Conservation (phyloP, 129 eudicot species). For the Artemisia argyi region DNA sequence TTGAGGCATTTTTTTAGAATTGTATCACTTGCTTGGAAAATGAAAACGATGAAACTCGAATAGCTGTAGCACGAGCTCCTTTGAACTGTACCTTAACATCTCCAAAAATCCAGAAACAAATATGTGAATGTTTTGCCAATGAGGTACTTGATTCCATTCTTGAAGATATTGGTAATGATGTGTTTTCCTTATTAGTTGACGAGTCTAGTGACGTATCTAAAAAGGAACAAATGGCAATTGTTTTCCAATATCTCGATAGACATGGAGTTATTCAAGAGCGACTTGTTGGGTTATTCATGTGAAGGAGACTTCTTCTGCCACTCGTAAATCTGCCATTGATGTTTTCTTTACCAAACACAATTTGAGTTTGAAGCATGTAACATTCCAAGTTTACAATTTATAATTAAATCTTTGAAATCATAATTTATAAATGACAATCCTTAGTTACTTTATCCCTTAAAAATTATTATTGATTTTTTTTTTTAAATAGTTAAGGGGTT, state of each 20-base stretch:
- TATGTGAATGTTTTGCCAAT: background rate
- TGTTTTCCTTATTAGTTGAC: background rate
- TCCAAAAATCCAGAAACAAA: background rate
- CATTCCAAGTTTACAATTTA: too few relatives aligned
- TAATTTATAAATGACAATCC: too few relatives aligned
- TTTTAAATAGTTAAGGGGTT: too few relatives aligned
- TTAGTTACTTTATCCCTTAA: too few relatives aligned
- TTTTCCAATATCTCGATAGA: background rate
- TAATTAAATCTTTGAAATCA: too few relatives aligned
- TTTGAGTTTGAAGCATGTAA: too few relatives aligned
- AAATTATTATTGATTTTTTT: too few relatives aligned
- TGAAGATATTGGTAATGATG: constrained; percentile 1
- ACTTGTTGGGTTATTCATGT: background rate
- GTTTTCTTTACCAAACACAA: too few relatives aligned
- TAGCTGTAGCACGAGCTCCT: background rate
- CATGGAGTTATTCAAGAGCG: background rate
- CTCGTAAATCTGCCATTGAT: too few relatives aligned
- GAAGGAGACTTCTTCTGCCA: background rate
- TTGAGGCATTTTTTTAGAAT: too few relatives aligned
- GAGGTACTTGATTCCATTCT: too few relatives aligned
- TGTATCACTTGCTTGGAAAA: background rate
- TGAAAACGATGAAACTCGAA: background rate
- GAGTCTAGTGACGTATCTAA: background rate
- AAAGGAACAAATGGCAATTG: background rate
- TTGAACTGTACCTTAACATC: too few relatives aligned